These are phyloP conservation scores for Fusarium burgessii DNA, from an alignment of 2,329 filamentous ascomycete genomes.

Conservation along the genomic window DNA sequence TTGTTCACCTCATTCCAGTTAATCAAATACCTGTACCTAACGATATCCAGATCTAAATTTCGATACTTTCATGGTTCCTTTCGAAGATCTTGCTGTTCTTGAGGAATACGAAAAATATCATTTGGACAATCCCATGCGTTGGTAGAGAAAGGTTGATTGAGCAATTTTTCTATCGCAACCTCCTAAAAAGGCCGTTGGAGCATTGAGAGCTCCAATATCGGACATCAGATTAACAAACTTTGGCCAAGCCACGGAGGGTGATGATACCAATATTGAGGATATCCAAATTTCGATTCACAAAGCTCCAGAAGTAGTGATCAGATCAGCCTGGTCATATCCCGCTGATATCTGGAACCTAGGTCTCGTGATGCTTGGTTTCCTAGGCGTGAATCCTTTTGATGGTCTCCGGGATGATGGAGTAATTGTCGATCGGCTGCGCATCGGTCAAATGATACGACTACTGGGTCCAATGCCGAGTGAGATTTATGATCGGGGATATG, in stretches of 20 bases:
- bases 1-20: too few relatives aligned
- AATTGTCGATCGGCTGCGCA: slow-evolving; percentile 44
- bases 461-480: slow-evolving; percentile 45
- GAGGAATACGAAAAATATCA: slow-evolving; percentile 42
- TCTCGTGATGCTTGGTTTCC: slow-evolving; percentile 47
- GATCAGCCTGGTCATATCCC: slow-evolving; percentile 49
- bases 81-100: slow-evolving; percentile 41
- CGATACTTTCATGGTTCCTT: slow-evolving; percentile 46
- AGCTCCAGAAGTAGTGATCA: slow-evolving; percentile 49
- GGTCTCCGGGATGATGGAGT: slow-evolving; percentile 28
- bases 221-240: slow-evolving; percentile 48
- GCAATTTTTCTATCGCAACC: slow-evolving; percentile 41
- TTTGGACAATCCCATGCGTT: slow-evolving; percentile 40
- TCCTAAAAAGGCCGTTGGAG: slow-evolving; percentile 33
- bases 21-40: too few relatives aligned
- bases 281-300: slow-evolving; percentile 45
- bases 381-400: slow-evolving; percentile 48
- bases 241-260: slow-evolving; percentile 45
- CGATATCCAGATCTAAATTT: slow-evolving; percentile 13
- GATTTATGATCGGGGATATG: slow-evolving; percentile 41
- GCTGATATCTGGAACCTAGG: slow-evolving; percentile 50
- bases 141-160: slow-evolving; percentile 38
- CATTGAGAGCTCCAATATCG: slow-evolving; percentile 38
- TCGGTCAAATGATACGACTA: slow-evolving; percentile 49
- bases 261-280: slow-evolving; percentile 38